A percentile compares a stretch with the other conserved stretches of the same genome.
Evolutionary conservation across 2,329 filamentous ascomycete species (phyloP).

Genomic region (Chaetomium sp.): DNA sequence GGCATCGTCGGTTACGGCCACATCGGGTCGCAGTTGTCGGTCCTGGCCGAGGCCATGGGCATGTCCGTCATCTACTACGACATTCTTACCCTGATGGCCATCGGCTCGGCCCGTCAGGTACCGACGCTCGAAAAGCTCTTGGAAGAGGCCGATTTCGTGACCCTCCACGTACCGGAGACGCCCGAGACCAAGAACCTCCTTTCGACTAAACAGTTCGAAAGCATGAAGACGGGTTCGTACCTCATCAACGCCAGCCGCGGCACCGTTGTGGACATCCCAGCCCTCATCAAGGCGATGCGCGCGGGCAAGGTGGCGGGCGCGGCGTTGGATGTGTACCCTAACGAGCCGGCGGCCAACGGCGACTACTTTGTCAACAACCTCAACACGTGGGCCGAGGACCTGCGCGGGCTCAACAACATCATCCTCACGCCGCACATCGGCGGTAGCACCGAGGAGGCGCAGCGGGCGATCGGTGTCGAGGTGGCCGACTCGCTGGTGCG

Average conservation of each 20-base stretch:
- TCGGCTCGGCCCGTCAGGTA: constrained; percentile 87
- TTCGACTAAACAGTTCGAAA: constrained; percentile 71
- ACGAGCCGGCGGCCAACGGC: constrained; percentile 91
- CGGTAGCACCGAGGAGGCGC: constrained; percentile 95
- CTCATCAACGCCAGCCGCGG: constrained; percentile 95
- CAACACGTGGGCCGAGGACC: constrained; percentile 82
- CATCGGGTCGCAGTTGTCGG: constrained; percentile 93
- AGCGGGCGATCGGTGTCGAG: constrained; percentile 93
- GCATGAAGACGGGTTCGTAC: constrained; percentile 93
- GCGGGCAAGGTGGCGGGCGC: constrained; percentile 87
- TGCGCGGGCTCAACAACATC: constrained; percentile 83
- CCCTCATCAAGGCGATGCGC: constrained; percentile 84
- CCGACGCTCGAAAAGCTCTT: constrained; percentile 76
- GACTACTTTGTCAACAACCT: constrained; percentile 88
- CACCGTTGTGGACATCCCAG: constrained; percentile 90
- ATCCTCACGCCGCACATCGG: constrained; percentile 97
- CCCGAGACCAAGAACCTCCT: constrained; percentile 94
- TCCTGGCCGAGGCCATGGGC: constrained; percentile 94
- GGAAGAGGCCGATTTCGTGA: constrained; percentile 83
- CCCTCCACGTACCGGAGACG: constrained; percentile 90
- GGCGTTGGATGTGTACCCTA: constrained; percentile 94
- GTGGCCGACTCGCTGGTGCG: constrained; percentile 84
- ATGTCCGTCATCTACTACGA: constrained; percentile 99
- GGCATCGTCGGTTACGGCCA: constrained; percentile 97
- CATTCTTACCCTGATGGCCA: constrained; percentile 87